These are phyloP conservation scores for Phytophthora pistaciae DNA, from an alignment of 352 stramenopile species.

Conservation along the genomic window DNA sequence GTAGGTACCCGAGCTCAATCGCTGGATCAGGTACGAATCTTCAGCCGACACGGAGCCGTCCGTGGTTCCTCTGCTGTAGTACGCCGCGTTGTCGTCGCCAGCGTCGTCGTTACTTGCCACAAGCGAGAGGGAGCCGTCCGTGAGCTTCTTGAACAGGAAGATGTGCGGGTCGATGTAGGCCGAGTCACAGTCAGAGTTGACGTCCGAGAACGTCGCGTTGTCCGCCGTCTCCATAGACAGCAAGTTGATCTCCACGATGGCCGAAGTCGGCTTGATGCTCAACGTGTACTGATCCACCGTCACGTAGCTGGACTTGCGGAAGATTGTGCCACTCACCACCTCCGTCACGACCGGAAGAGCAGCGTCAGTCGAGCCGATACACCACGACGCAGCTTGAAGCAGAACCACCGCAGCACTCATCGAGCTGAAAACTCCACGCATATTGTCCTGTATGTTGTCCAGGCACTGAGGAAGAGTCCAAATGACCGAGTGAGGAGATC, in stretches of 20 bases:
- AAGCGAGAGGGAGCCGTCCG: slow-evolving; percentile 38
- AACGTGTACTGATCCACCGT: slow-evolving; percentile 74
- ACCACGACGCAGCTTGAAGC: slow-evolving; percentile 22
- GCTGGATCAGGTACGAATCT: slow-evolving; percentile 76
- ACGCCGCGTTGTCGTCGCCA: slow-evolving; percentile 60
- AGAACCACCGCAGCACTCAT: slow-evolving; percentile 21
- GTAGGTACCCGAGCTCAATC: slow-evolving; percentile 53
- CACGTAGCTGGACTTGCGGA: slow-evolving; percentile 52
- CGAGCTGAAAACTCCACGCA: slow-evolving; percentile 23
- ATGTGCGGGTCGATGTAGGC: slow-evolving; percentile 78
- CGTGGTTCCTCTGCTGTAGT: slow-evolving; percentile 35
- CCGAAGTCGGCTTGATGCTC: slow-evolving; percentile 41
- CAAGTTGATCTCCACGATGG: slow-evolving; percentile 72
- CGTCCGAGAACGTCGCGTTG: slow-evolving; percentile 50
- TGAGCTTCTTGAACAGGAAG: slow-evolving; percentile 48
- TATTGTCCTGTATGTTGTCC: slow-evolving; percentile 1
- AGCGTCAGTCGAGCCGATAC: slow-evolving; percentile 8
- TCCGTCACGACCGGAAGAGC: slow-evolving; percentile 49
- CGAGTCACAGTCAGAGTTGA: slow-evolving; percentile 80
- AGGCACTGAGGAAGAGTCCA: neutral
- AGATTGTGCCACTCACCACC: slow-evolving; percentile 65
- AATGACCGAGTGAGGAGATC: slow-evolving; percentile 12
- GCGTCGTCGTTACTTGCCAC: slow-evolving; percentile 76
- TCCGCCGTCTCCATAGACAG: slow-evolving; percentile 68
- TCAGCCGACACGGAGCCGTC: slow-evolving; percentile 60